phyloP scores from a whole-genome alignment of 768 basidiomycete genomes.

The Fomitopsis serialis region DNA sequence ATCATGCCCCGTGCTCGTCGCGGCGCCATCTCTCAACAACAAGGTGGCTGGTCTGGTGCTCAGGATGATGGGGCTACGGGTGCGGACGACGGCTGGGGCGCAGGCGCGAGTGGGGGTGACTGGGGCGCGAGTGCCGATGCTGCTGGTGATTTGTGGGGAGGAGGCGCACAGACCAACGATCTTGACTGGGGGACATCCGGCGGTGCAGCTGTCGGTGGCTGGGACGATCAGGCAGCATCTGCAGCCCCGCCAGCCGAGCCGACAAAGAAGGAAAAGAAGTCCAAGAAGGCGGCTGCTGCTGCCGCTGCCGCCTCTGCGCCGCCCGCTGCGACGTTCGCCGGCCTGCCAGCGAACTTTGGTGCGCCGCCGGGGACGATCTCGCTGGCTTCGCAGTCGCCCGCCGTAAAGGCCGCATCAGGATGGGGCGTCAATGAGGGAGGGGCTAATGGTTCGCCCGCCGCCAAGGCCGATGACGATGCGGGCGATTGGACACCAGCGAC shows the following conservation, averaged over 20 bases:
- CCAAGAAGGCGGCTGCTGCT: neutral
- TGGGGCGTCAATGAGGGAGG: neutral
- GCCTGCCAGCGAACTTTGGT: neutral
- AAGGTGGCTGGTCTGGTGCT: neutral
- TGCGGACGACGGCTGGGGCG: neutral
- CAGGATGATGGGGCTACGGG: neutral
- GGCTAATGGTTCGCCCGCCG: neutral
- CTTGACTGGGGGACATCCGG: neutral
- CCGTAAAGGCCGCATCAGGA: neutral
- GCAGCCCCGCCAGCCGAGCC: neutral
- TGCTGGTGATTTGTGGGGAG: neutral
- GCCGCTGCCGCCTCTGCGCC: neutral
- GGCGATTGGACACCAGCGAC: neutral
- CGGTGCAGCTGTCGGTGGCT: neutral
- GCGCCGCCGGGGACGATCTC: neutral
- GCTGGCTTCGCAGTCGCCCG: neutral
- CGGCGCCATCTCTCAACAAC: neutral
- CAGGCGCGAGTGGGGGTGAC: neutral
- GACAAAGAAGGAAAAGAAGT: neutral
- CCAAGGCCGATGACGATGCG: neutral
- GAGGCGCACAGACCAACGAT: neutral
- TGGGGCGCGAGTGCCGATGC: neutral
- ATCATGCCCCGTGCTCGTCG: constrained; percentile 1
- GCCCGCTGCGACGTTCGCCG: neutral
- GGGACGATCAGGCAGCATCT: neutral